Evolutionary conservation across 2,329 filamentous ascomycete species (phyloP), one percentile per base, ranked within the genome.

Genomic region (Raffaelea arxii): DNA sequence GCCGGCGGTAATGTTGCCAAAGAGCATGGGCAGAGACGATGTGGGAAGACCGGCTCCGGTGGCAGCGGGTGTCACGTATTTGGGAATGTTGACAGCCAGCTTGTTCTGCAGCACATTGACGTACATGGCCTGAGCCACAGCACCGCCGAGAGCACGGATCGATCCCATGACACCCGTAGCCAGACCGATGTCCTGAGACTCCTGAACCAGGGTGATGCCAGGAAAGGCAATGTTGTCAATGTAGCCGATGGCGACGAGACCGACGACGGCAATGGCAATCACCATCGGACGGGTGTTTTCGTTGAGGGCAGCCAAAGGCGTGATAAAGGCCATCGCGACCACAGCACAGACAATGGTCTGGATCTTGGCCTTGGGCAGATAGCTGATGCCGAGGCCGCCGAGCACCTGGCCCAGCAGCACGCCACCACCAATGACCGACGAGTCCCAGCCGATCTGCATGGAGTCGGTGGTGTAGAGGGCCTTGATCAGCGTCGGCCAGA

Each of bases 141-240:
- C 60, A 24, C 62, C 64, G n/a, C 65, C 64, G 3, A 65, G 60
- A 4, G 65, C 65, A 25, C 70, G 66, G 46, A 72, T 69, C 19
- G 64, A 68, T 11, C 69, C 68, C 25, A 71, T 64, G 21, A 69
- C 62, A 18, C 69, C 69, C 6, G 53, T 66, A 46, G 56, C 68
- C 16, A 71, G 61, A 16, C 69, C 68, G 39, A 71, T 70, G 49
- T 72, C 69, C 50, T 69, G 64, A 5, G 69, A 59, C 47, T 68
- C 68, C 55, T 64, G 69, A 37, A 73, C 62, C 10, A 70, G 61
- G 2, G 67, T 66, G 23, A 72, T 66, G 7, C 65, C 65, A 1
- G 67, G 64, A 43, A 69, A 59, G n/a, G 60, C 56, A 43, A 67
- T 58, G 53, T 64, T 67, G 49, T 67, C 65, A 45, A 67, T 59